A percentile compares a stretch with the other conserved stretches of the same genome.
Evolutionary conservation across 2,329 filamentous ascomycete genomes (phyloP).

Genomic region (Penicillium griseofulvum): DNA sequence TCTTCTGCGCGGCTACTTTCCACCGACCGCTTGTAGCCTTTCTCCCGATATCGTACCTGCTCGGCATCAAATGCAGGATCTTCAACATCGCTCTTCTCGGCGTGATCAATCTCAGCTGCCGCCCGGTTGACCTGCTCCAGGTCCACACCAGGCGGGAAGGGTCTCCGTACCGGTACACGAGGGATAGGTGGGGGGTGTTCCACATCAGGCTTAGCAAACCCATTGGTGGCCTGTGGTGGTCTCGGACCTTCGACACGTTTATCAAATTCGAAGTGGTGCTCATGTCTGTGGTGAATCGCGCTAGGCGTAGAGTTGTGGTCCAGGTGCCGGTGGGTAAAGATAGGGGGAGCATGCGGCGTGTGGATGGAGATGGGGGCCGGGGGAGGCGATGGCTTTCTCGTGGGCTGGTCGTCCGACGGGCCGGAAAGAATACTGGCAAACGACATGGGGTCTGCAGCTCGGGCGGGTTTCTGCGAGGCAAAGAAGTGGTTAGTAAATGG

Average conservation of each 20-base stretch:
- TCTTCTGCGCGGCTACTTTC: constrained; percentile 64
- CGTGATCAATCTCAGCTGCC: constrained; percentile 59
- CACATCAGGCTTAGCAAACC: constrained; percentile 10
- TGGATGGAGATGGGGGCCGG: constrained; percentile 25
- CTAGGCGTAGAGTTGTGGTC: constrained; percentile 28
- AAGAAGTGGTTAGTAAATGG: constrained; percentile 17
- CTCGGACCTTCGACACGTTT: constrained; percentile 17
- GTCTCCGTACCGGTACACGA: constrained; percentile 14
- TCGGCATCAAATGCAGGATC: constrained; percentile 51
- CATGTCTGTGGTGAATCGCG: constrained; percentile 27
- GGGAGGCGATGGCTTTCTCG: constrained; percentile 51
- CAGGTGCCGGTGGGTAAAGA: constrained; percentile 8
- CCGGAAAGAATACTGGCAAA: constrained; percentile 92
- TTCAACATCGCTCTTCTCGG: constrained; percentile 59
- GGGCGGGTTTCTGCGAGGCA: constrained; percentile 61
- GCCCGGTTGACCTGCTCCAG: constrained; percentile 67
- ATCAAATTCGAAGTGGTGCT: constrained; percentile 30
- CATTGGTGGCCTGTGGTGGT: constrained; percentile 14
- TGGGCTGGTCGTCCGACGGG: constrained; percentile 60
- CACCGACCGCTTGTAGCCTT: constrained; percentile 64
- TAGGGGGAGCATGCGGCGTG: constrained; percentile 17
- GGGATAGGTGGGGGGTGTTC: constrained; percentile 6
- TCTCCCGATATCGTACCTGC: constrained; percentile 53
- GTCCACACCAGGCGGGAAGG: constrained; percentile 36
- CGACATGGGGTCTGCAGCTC: constrained; percentile 85